Evolutionary conservation across 2,329 filamentous ascomycete species (phyloP).

Genomic region (Penicillium digitatum): DNA sequence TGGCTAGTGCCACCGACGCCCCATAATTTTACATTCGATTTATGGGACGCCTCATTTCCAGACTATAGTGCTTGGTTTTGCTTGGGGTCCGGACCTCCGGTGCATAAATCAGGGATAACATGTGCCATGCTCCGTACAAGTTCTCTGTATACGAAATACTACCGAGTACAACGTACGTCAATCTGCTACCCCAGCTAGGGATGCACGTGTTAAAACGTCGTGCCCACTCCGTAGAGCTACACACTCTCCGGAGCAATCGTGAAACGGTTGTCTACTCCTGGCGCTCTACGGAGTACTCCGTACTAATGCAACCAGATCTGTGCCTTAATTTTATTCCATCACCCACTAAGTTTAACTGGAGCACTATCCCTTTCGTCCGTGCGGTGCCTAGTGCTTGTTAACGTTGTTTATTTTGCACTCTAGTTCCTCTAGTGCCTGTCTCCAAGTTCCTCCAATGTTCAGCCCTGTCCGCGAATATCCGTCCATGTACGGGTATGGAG

Average conservation of each 20-base stretch:
- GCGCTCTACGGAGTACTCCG: no score
- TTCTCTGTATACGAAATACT: not conserved
- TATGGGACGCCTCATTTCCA: slow-evolving; percentile 17
- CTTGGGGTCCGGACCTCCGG: slow-evolving; percentile 19
- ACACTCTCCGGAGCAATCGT: no score
- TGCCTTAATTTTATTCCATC: not conserved
- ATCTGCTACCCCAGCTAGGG: not conserved
- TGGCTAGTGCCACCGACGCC: not conserved
- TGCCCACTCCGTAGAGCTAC: not conserved
- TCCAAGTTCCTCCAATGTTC: not conserved
- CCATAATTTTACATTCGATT: slow-evolving; percentile 16
- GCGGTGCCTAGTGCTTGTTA: not conserved
- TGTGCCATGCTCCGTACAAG: not conserved
- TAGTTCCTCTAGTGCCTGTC: not conserved
- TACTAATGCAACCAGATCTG: not conserved
- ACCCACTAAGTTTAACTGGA: not conserved
- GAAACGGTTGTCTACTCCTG: not conserved
- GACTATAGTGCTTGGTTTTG: slow-evolving; percentile 26
- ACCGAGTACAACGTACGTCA: not conserved
- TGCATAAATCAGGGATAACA: slow-evolving; percentile 7
- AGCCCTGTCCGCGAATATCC: not conserved
- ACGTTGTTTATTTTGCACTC: not conserved
- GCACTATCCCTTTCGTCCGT: not conserved
- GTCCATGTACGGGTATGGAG: no score
- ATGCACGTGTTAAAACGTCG: not conserved